Evolutionary conservation across 805 yeast species (phyloP).

Genomic region (Millerozyma miso): DNA sequence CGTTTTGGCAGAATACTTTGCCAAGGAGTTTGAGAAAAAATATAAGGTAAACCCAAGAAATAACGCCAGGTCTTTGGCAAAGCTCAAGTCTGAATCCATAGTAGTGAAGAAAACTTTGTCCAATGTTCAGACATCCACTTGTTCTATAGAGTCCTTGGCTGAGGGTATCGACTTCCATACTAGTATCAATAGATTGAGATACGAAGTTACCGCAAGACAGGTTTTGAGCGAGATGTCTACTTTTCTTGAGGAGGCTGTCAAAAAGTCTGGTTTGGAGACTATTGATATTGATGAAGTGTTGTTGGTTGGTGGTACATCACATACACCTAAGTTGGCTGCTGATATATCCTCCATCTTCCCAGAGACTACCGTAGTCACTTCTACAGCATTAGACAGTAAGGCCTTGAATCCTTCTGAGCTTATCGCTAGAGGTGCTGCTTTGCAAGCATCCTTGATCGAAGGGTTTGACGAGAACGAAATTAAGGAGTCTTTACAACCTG

Average conservation of each 20-base stretch:
- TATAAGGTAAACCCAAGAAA: conserved; percentile 73
- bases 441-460: conserved; percentile 87
- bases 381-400: conserved; percentile 76
- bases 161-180: conserved; percentile 93
- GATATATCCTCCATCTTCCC: conserved; percentile 76
- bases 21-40: conserved; percentile 92
- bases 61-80: conserved; percentile 82
- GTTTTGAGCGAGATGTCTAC: conserved; percentile 71
- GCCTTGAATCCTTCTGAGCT: conserved; percentile 86
- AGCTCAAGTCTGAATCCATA: conserved; percentile 78
- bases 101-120: conserved; percentile 87
- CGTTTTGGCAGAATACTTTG: conserved; percentile 75
- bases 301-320: conserved; percentile 89
- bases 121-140: conserved; percentile 81
- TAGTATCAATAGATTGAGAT: conserved; percentile 89
- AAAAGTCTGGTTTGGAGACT: conserved; percentile 79
- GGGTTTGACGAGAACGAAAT: conserved; percentile 80
- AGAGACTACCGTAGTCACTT: conserved; percentile 64
- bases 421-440: conserved; percentile 90
- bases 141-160: conserved; percentile 91
- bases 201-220: conserved; percentile 78
- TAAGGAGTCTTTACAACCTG: conserved; percentile 75
- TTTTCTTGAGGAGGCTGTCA: conserved; percentile 70
- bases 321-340: conserved; percentile 84
- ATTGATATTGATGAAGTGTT: conserved; percentile 88